Evolutionary conservation across 768 basidiomycete genomes (phyloP), one percentile per base, ranked within the genome.

Genomic region (Cyclocybe aegerita): DNA sequence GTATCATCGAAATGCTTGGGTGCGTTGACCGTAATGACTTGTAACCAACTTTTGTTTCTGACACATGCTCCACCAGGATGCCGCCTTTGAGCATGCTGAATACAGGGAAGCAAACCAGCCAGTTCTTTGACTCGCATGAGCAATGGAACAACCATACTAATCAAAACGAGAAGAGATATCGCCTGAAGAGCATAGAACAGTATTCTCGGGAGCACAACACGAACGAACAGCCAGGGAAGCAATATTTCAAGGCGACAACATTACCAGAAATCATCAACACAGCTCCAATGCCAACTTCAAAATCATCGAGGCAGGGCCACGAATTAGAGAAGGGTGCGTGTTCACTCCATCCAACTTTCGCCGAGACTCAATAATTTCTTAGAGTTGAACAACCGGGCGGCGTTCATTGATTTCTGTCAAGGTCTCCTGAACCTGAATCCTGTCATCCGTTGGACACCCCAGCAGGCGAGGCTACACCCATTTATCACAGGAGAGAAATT

Each of bases 1-100:
- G 97, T 51, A 98, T 99, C 46, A 86, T 97, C 31, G 97, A 98
- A 62, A 98, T 98, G 94, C 83, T 99, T 17, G 97, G 97, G 94
- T 96, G 67, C 32, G 91, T 76, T 12, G 42, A 31, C 29, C 51
- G n/a, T 15, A 16, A 30, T 48, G 43, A 36, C 8, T 32, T 32
- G 29, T 34, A 46, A 32, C 10, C 39, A 40, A 32, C 14, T 44
- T 49, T 34, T 32, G 52, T 46, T 49, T 40, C 32, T 40, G 44
- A 17, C 48, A n/a, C 29, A 10, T 31, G 2, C 9, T 56, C 57
- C 30, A 41, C 10, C 65, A 97, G 95, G 43, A 79, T 86, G 74
- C 96, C 97, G 23, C 94, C 97, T 4, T 70, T 80, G 48, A 90
- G 91, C 70, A 93, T 98, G 85, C 79, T 99, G 63, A 96, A 97